Conservation (phyloP, 2,329 filamentous ascomycete species). For the Periconia sp. region DNA sequence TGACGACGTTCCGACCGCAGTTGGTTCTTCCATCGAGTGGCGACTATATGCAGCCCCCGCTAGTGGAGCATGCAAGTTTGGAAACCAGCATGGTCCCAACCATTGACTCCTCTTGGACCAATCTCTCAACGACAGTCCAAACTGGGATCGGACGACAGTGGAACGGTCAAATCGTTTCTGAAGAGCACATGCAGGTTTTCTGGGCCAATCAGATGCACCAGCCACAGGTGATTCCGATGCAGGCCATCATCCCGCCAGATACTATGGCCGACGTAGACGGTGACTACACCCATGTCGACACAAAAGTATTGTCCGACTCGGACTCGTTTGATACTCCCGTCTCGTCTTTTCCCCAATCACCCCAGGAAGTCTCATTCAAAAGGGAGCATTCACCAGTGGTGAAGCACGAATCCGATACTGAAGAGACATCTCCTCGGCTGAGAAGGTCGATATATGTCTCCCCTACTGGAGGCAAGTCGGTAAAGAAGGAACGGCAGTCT, state of each 20-base stretch:
- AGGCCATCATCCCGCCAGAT: conserved; percentile 25
- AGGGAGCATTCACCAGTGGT: conserved; percentile 22
- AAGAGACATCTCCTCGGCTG: conserved; percentile 17
- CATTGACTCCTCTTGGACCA: conserved; percentile 8
- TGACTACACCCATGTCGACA: conserved; percentile 18
- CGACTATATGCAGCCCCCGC: conserved; percentile 12
- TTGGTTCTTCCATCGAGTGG: conserved; percentile 6
- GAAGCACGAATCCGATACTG: conserved; percentile 28
- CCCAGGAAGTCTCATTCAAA: conserved; percentile 29
- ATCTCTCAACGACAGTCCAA: conserved; percentile 7
- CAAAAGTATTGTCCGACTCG: conserved; percentile 11
- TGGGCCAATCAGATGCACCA: conserved; percentile 15
- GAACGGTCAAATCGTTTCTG: conserved; percentile 7
- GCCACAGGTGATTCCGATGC: conserved; percentile 5
- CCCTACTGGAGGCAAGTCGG: conserved; percentile 30
- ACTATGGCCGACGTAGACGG: conserved; percentile 22
- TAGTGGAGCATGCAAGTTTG: conserved; percentile 4
- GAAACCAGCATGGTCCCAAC: conserved; percentile 6
- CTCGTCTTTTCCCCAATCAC: conserved; percentile 21
- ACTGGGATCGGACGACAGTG: conserved; percentile 10
- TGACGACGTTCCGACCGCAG: conserved; percentile 8
- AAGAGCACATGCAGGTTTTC: conserved; percentile 9
- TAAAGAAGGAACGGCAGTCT: conserved; percentile 23
- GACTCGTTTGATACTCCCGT: conserved; percentile 21
- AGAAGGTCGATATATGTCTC: conserved; percentile 29